Evolutionary conservation across 2,329 filamentous ascomycete species (phyloP).

Genomic region (Dothideomycetes sp.): DNA sequence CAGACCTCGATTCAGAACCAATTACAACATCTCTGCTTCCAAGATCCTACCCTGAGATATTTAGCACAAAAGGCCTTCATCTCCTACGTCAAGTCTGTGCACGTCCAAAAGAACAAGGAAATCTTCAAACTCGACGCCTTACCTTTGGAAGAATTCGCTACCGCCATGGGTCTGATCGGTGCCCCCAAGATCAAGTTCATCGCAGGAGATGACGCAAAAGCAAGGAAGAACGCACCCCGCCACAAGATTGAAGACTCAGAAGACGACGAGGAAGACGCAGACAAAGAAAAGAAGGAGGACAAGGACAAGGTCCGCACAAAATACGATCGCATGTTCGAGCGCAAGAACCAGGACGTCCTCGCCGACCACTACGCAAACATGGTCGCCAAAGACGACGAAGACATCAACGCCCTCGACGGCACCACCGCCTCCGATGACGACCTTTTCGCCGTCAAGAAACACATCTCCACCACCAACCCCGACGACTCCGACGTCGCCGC

Average conservation of each 20-base stretch:
- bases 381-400: conserved; percentile 48
- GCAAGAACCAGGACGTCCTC: conserved; percentile 88
- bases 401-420: conserved; percentile 24
- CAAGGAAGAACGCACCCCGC: conserved; percentile 74
- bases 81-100: conserved; percentile 74
- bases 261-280: conserved; percentile 42
- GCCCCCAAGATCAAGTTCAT: conserved; percentile 88
- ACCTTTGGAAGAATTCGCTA: conserved; percentile 74
- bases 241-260: conserved; percentile 52
- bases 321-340: conserved; percentile 96
- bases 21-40: conserved; percentile 90
- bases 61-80: conserved; percentile 93
- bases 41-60: conserved; percentile 88
- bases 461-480: conserved; percentile 61
- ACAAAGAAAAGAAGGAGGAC: conserved; percentile 33
- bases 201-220: conserved; percentile 79
- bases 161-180: conserved; percentile 78
- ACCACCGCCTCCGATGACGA: conserved; percentile 45
- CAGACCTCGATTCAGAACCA: conserved; percentile 76
- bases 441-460: conserved; percentile 82
- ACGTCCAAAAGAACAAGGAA: conserved; percentile 84
- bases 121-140: conserved; percentile 77
- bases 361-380: conserved; percentile 90
- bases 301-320: conserved; percentile 77
- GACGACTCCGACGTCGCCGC: conserved; percentile 3